Evolutionary conservation across 306 rosid species (phyloP).

Genomic region (Lagenaria siceraria): DNA sequence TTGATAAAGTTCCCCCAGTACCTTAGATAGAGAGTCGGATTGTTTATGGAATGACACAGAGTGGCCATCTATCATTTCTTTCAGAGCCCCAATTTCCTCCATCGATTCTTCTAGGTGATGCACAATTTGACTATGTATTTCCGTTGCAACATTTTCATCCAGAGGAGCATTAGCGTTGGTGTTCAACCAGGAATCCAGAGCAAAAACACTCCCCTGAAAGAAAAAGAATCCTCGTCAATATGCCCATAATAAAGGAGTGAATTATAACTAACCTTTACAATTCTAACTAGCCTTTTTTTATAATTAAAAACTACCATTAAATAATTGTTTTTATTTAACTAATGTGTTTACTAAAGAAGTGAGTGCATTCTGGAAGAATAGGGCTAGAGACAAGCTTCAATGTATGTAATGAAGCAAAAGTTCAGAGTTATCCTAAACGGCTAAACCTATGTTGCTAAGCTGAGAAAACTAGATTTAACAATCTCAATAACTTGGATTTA

Average conservation of each 20-base stretch:
- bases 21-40: conserved; percentile 30
- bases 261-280: not conserved
- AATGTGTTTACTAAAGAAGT: not conserved
- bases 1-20: conserved; percentile 28
- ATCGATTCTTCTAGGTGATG: conserved; percentile 45
- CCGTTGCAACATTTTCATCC: conserved; percentile 33
- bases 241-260: not conserved
- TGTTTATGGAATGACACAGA: conserved; percentile 40
- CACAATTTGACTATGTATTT: conserved; percentile 20
- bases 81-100: conserved; percentile 34
- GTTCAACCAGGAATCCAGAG: conserved; percentile 38
- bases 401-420: not conserved
- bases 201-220: conserved; percentile 29
- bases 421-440: not conserved
- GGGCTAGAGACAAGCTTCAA: not conserved
- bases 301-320: not conserved
- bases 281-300: not conserved
- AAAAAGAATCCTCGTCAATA: conserved; percentile 7
- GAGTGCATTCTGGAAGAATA: not conserved
- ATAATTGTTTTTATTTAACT: not conserved
- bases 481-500: not conserved
- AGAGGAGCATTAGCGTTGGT: conserved; percentile 22
- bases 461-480: not conserved
- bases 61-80: conserved; percentile 41
- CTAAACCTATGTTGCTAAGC: not conserved